phyloP scores from a whole-genome alignment of 2,329 filamentous ascomycete species.

The Plenodomus tracheiphilus region DNA sequence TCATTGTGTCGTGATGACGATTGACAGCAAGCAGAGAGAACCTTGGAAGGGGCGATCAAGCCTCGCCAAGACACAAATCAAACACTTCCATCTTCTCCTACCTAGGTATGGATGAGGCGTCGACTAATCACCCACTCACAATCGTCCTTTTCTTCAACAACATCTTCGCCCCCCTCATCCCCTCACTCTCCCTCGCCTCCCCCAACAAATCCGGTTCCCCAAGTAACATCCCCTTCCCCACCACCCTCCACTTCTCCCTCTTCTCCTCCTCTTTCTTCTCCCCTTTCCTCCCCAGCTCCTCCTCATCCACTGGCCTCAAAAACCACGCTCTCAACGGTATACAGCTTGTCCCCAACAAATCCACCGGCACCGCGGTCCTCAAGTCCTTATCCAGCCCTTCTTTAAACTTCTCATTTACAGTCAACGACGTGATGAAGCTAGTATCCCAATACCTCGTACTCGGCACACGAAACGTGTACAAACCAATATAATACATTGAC shows the following conservation, averaged over 20 bases:
- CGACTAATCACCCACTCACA: background rate
- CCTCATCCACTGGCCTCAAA: slow-evolving; percentile 3
- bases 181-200: background rate
- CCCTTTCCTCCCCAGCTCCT: too few relatives aligned
- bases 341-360: slow-evolving; percentile 5
- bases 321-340: slow-evolving; percentile 10
- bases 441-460: background rate
- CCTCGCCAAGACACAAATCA: too few relatives aligned
- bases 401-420: slow-evolving; percentile 3
- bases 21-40: too few relatives aligned
- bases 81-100: too few relatives aligned
- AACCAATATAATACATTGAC: slow-evolving; percentile 11
- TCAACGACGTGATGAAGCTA: background rate
- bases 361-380: slow-evolving; percentile 7
- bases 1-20: too few relatives aligned
- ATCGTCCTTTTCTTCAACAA: background rate
- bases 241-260: slow-evolving; percentile 5
- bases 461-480: background rate
- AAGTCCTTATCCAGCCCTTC: slow-evolving; percentile 7
- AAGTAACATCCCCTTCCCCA: slow-evolving; percentile 11
- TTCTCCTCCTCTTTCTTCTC: background rate
- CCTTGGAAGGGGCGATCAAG: too few relatives aligned
- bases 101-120: too few relatives aligned
- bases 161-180: background rate
- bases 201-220: slow-evolving; percentile 11